Conservation (phyloP, 2,329 filamentous ascomycete genomes). For the Aspergillus novofumigatus region DNA sequence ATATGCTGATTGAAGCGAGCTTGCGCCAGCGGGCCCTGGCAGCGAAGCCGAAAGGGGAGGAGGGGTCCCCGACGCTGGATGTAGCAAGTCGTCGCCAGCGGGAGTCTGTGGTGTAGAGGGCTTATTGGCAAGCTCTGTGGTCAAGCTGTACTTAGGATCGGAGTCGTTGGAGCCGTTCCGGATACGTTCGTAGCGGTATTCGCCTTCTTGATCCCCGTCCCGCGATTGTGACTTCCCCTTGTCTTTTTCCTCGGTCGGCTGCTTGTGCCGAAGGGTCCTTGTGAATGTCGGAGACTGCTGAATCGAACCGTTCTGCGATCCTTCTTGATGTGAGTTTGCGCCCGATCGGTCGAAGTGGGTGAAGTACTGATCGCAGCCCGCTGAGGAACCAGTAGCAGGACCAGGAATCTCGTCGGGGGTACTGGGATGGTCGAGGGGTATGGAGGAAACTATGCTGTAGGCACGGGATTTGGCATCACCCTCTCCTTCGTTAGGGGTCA, state of each 20-base stretch:
- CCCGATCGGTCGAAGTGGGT: background rate
- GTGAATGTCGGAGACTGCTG: background rate
- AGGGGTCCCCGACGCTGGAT: conserved; percentile 16
- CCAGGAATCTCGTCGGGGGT: conserved; percentile 14
- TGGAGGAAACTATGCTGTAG: conserved; percentile 23
- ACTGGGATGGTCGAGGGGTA: conserved; percentile 13
- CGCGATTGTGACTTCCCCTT: background rate
- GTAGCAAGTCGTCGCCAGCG: conserved; percentile 15
- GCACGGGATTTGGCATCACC: conserved; percentile 17
- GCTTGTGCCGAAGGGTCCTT: background rate
- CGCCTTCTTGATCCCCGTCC: background rate
- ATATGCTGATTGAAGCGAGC: conserved; percentile 17
- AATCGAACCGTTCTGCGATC: background rate
- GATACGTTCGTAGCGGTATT: conserved; percentile 10
- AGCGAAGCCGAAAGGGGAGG: conserved; percentile 16
- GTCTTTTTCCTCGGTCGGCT: background rate
- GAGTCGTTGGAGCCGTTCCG: conserved; percentile 6
- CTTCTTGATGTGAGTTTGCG: background rate
- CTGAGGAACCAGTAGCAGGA: conserved; percentile 8
- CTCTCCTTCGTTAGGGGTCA: conserved; percentile 12
- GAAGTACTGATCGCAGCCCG: conserved; percentile 5
- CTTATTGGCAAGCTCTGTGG: conserved; percentile 13
- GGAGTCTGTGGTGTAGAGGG: conserved; percentile 22
- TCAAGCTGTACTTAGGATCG: conserved; percentile 9
- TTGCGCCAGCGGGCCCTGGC: conserved; percentile 16